Conservation (phyloP, 2,329 filamentous ascomycete species). For the Akanthomyces dipterigenus region DNA sequence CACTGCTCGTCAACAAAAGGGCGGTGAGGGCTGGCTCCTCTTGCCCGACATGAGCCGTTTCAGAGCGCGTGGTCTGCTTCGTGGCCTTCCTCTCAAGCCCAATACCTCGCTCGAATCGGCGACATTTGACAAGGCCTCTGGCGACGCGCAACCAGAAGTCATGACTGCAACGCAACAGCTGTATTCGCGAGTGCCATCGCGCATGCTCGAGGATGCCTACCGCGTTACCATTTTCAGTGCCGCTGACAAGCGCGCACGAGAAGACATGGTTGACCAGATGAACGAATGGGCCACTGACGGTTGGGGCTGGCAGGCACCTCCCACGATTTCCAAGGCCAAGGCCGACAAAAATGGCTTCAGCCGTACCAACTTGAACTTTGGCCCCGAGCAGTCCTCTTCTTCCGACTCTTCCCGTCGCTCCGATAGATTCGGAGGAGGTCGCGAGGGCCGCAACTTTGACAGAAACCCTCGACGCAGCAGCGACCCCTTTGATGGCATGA, state of each 20-base stretch:
- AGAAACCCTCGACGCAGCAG: not conserved
- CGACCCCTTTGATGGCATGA: conserved; percentile 19
- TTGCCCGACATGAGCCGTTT: conserved; percentile 47
- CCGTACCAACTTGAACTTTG: conserved; percentile 30
- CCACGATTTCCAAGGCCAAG: conserved; percentile 26
- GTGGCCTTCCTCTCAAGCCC: conserved; percentile 53
- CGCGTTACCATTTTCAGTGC: conserved; percentile 46
- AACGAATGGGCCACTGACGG: conserved; percentile 46
- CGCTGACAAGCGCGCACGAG: conserved; percentile 33
- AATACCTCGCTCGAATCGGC: conserved; percentile 47
- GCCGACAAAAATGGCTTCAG: conserved; percentile 26
- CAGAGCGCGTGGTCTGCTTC: conserved; percentile 44
- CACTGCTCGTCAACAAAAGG: conserved; percentile 67
- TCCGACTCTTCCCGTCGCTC: conserved; percentile 8
- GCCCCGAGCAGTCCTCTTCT: conserved; percentile 6
- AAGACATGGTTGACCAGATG: conserved; percentile 39
- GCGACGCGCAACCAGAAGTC: not conserved
- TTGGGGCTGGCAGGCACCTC: conserved; percentile 46
- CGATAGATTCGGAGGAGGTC: conserved; percentile 10
- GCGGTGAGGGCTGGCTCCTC: conserved; percentile 65
- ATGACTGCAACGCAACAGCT: conserved; percentile 19
- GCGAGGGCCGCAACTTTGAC: not conserved
- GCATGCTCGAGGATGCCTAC: conserved; percentile 40
- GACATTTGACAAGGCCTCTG: conserved; percentile 23
- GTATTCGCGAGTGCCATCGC: conserved; percentile 33